phyloP scores from a whole-genome alignment of 1,284 basidiomycete species.

The Cutaneotrichosporon mucoides region DNA sequence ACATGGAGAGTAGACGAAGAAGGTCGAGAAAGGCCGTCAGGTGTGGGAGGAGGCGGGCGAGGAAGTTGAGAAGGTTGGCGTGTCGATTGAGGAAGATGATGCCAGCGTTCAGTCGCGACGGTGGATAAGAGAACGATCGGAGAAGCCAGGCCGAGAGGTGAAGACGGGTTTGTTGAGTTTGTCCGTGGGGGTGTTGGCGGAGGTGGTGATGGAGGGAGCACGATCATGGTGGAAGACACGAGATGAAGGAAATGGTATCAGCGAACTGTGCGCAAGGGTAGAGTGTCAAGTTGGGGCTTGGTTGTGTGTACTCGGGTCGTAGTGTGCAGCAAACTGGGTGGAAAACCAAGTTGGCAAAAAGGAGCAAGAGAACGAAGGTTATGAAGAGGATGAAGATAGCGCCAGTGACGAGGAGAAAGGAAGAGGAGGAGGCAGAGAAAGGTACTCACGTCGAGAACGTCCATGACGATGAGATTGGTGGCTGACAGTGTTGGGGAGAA shows the following conservation, averaged over 20 bases:
- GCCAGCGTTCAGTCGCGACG: background rate
- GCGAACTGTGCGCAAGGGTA: background rate
- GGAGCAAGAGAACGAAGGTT: background rate
- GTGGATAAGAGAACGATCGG: constrained; percentile 1
- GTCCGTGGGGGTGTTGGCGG: background rate
- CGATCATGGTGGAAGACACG: background rate
- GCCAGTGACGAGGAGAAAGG: background rate
- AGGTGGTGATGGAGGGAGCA: background rate
- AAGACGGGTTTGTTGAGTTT: background rate
- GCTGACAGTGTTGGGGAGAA: background rate
- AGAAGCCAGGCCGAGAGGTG: background rate
- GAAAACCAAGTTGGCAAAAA: constrained; percentile 3
- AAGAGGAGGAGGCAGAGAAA: background rate
- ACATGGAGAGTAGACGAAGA: background rate
- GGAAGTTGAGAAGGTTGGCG: background rate
- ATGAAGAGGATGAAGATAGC: constrained; percentile 1
- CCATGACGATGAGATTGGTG: constrained; percentile 16
- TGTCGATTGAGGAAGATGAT: background rate
- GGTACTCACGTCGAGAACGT: constrained; percentile 34
- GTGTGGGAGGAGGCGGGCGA: background rate
- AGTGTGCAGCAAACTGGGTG: background rate
- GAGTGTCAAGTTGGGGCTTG: background rate
- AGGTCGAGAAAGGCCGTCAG: background rate
- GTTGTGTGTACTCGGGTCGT: background rate
- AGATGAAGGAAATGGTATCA: background rate